These are phyloP conservation scores for Rosa lucieae DNA, from an alignment of 306 rosid genomes.

Conservation along the genomic window DNA sequence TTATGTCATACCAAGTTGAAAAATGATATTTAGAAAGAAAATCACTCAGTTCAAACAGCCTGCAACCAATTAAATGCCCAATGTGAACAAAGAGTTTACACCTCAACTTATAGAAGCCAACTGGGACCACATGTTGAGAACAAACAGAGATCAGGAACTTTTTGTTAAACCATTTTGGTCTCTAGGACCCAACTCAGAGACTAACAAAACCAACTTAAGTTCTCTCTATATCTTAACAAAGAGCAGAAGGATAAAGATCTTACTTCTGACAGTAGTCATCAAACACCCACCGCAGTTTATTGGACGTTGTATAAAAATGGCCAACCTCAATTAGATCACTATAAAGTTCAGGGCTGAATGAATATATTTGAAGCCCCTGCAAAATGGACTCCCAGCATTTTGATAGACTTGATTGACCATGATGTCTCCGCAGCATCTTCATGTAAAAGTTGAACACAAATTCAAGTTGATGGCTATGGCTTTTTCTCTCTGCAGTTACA, in stretches of 20 bases:
- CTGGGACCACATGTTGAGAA: not conserved
- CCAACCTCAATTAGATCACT: slow-evolving; percentile 64
- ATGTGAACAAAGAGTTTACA: not conserved
- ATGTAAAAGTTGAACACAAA: slow-evolving; percentile 68
- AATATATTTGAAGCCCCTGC: slow-evolving; percentile 82
- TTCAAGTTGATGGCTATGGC: slow-evolving; percentile 76
- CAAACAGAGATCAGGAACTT: not conserved
- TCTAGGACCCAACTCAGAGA: not conserved
- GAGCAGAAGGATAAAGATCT: slow-evolving; percentile 28
- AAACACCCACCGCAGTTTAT: slow-evolving; percentile 71
- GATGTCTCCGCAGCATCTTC: slow-evolving; percentile 76
- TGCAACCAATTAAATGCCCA: not conserved
- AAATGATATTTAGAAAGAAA: not conserved
- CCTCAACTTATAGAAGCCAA: not conserved
- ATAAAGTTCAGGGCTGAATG: slow-evolving; percentile 75
- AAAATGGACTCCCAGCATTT: slow-evolving; percentile 75
- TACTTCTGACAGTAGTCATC: slow-evolving; percentile 80
- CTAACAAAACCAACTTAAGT: not conserved
- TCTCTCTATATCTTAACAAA: not conserved
- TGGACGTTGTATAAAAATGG: slow-evolving; percentile 67
- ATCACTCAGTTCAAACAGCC: not conserved
- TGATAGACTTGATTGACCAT: slow-evolving; percentile 43
- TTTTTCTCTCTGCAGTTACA: slow-evolving; percentile 73
- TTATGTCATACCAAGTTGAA: not conserved
- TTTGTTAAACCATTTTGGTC: not conserved